phyloP scores from a whole-genome alignment of 495 filamentous ascomycete genomes.

The Physcia stellaris region DNA sequence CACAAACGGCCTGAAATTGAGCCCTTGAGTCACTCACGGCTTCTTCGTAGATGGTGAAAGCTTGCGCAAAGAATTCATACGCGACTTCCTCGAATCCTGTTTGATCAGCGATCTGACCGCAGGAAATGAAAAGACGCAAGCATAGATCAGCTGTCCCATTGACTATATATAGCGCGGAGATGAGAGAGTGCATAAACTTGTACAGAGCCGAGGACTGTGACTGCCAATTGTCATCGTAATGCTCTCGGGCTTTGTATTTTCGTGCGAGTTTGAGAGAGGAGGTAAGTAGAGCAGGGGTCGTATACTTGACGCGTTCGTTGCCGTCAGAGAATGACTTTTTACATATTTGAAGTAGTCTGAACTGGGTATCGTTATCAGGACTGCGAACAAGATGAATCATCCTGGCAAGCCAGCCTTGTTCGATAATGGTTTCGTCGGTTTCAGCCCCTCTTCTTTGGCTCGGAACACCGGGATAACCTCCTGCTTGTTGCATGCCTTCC shows the following conservation, averaged over 20 bases:
- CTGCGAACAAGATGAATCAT: constrained; percentile 78
- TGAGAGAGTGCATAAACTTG: constrained; percentile 80
- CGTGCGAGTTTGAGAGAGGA: constrained; percentile 78
- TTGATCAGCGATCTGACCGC: constrained; percentile 86
- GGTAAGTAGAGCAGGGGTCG: constrained; percentile 86
- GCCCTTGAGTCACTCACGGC: constrained; percentile 86
- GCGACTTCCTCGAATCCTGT: constrained; percentile 87
- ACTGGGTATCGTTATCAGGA: constrained; percentile 81
- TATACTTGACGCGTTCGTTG: constrained; percentile 90
- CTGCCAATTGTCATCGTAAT: constrained; percentile 91
- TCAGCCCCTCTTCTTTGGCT: constrained; percentile 49
- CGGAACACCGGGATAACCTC: constrained; percentile 69
- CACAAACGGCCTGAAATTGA: constrained; percentile 94
- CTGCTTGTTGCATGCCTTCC: constrained; percentile 75
- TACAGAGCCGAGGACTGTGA: constrained; percentile 79
- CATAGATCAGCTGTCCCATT: constrained; percentile 74
- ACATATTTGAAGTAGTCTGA: constrained; percentile 82
- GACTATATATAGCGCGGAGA: constrained; percentile 82
- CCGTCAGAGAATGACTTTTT: constrained; percentile 82
- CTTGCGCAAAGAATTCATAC: constrained; percentile 97
- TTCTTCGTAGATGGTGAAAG: constrained; percentile 97
- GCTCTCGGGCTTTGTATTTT: constrained; percentile 79
- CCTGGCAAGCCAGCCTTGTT: constrained; percentile 91
- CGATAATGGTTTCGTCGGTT: constrained; percentile 93
- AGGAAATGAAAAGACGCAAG: constrained; percentile 77